Conservation (phyloP, 2,329 filamentous ascomycete species). For the Aspergillus eucalypticola region DNA sequence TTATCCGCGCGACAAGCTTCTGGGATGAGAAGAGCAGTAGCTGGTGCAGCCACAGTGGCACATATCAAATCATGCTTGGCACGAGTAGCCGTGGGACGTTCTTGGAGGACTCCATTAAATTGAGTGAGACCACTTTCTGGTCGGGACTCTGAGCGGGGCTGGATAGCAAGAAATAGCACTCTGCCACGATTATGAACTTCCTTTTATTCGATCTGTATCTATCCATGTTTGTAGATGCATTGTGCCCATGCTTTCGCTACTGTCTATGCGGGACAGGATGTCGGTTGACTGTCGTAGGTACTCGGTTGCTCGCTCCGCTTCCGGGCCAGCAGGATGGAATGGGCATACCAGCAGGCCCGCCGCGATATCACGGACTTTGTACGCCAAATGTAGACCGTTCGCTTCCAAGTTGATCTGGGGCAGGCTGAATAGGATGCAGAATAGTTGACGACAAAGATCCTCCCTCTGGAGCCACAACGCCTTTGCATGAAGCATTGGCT, state of each 20-base stretch:
- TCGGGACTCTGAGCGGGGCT: neutral
- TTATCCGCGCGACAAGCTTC: slow-evolving; percentile 7
- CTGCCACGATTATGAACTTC: neutral
- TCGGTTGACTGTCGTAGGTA: slow-evolving; percentile 17
- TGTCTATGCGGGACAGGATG: slow-evolving; percentile 16
- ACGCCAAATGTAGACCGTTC: slow-evolving; percentile 38
- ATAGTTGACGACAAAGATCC: slow-evolving; percentile 39
- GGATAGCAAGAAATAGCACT: neutral
- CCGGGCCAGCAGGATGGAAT: slow-evolving; percentile 22
- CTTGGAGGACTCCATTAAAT: neutral
- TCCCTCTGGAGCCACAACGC: slow-evolving; percentile 36
- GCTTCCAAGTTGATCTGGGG: slow-evolving; percentile 34
- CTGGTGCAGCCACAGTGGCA: slow-evolving; percentile 5
- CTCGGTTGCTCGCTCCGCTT: slow-evolving; percentile 16
- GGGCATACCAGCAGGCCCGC: slow-evolving; percentile 38
- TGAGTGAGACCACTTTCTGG: slow-evolving; percentile 2
- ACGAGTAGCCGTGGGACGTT: slow-evolving; percentile 4
- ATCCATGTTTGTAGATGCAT: slow-evolving; percentile 14
- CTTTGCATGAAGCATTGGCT: neutral
- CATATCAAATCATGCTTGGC: neutral
- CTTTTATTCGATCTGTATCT: slow-evolving; percentile 1
- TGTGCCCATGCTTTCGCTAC: slow-evolving; percentile 16
- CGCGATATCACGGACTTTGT: slow-evolving; percentile 41
- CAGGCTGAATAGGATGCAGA: slow-evolving; percentile 39
- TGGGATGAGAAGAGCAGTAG: slow-evolving; percentile 8